A percentile compares a stretch with the other conserved stretches of the same genome.
Evolutionary conservation across 2,329 filamentous ascomycete species (phyloP).

Genomic region (Hymenoscyphus albidus): DNA sequence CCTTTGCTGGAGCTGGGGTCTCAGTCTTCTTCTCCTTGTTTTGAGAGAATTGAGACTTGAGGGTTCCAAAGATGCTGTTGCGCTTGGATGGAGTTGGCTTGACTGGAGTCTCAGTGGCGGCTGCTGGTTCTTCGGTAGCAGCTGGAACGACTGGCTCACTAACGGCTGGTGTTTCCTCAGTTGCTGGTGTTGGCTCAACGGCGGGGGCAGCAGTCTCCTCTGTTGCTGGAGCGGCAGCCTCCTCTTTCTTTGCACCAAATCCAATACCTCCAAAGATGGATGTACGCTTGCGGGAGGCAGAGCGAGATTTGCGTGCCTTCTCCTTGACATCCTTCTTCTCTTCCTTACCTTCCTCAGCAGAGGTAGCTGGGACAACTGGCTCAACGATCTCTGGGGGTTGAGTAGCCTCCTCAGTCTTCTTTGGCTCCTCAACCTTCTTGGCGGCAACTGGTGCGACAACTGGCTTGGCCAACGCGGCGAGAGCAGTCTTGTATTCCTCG

Average conservation of each 20-base stretch:
- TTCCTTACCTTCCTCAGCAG: not conserved
- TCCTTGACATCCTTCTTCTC: slow-evolving; percentile 48
- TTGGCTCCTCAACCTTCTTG: slow-evolving; percentile 42
- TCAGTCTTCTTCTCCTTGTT: slow-evolving; percentile 33
- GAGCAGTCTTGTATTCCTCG: slow-evolving; percentile 75
- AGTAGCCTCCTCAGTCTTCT: slow-evolving; percentile 39
- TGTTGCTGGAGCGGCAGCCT: slow-evolving; percentile 28
- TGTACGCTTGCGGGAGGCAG: slow-evolving; percentile 60
- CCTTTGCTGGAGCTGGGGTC: slow-evolving; percentile 33
- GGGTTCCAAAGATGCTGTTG: slow-evolving; percentile 33
- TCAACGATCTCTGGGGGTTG: slow-evolving; percentile 28
- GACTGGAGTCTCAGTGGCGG: slow-evolving; percentile 34
- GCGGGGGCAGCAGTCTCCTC: slow-evolving; percentile 27
- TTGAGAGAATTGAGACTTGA: slow-evolving; percentile 31
- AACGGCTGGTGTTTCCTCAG: slow-evolving; percentile 28
- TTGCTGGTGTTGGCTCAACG: slow-evolving; percentile 30
- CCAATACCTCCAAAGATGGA: slow-evolving; percentile 58
- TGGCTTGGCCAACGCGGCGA: slow-evolving; percentile 39
- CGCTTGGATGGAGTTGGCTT: slow-evolving; percentile 35
- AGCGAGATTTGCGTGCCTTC: slow-evolving; percentile 59
- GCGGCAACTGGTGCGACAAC: slow-evolving; percentile 33
- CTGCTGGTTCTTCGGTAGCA: slow-evolving; percentile 8
- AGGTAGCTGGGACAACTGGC: slow-evolving; percentile 19
- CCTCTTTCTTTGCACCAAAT: slow-evolving; percentile 38
- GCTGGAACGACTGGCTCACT: slow-evolving; percentile 41